These are phyloP conservation scores for Aphanomyces invadans DNA, from an alignment of 352 stramenopile species.

Conservation along the genomic window DNA sequence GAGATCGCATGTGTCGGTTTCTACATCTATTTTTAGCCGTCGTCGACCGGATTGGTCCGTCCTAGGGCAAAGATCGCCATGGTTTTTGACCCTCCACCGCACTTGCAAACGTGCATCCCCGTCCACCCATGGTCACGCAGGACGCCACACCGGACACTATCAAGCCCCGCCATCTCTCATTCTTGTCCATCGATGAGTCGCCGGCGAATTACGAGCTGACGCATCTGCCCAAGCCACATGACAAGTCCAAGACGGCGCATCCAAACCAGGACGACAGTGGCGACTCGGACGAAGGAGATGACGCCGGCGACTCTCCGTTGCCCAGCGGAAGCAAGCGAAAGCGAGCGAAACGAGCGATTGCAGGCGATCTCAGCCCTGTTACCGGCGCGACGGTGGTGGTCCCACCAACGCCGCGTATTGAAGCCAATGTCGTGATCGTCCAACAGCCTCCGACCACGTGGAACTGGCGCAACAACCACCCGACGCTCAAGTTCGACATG, in stretches of 20 bases:
- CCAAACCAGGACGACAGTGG: not conserved
- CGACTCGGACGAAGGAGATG: not conserved
- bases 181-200: not conserved
- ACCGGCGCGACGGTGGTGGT: not conserved
- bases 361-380: not conserved
- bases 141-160: not conserved
- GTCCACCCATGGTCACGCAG: not conserved
- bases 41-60: not conserved
- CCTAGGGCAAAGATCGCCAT: not conserved
- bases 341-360: not conserved
- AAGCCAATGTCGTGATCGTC: not conserved
- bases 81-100: not conserved
- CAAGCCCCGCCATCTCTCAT: not conserved
- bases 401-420: not conserved
- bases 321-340: not conserved
- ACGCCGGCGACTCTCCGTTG: not conserved
- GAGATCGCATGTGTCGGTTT: not conserved
- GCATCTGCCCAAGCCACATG: not conserved
- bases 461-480: not conserved
- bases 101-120: not conserved
- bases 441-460: not conserved
- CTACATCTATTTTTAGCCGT: not conserved
- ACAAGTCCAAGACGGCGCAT: not conserved
- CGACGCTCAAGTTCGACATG: not conserved
- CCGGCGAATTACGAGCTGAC: not conserved